Base-by-base conservation (phyloP, 177 flowering plant genomes). In the Vitis hybrid region DNA sequence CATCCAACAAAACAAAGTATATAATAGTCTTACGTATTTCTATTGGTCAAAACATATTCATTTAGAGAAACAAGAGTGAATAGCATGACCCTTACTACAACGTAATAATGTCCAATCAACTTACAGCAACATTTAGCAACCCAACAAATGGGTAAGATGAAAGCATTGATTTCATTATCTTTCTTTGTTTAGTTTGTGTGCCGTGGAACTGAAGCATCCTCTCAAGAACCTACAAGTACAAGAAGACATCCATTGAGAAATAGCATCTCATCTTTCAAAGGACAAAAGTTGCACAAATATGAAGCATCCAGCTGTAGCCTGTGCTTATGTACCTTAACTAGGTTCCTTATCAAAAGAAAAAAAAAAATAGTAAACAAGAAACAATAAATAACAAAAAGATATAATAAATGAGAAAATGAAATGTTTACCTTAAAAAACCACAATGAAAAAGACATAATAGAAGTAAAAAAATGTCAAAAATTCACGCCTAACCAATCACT, bases 101-200 rank as follows among this genome's bases (percentile, higher is more conserved):
- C 34, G 58, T 10, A 54, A 62, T 4, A 40, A 40, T 40, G 8
- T 40, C 45, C 18, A 62, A 13, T 56, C 30, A 52, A 87, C 98
- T 91, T 86, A 95, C 99, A 80, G 98, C 97, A 60, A 91, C 83
- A 82, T 90, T 81, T 15, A 95, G 85, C 68, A 95, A 70, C 67
- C 89, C 97, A 71, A 81, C 48, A 66, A 75, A 87, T 21, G 99
- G 99, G 66, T 77, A 80, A 7, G 77, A 70, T 52, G 84, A 73
- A 58, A 88, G 83, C 58, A 83, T 34, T 4, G 56, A 62, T 60
- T 69, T 78, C 18, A 82, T 61, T 79, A 66, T 86, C 79, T 69
- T 83, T 63, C 70, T 78, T 70, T 57, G 58, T 30, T 59, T 70
- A 32, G 30, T n/a, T 60, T 61, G 14, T 17, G 21, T 13, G 9